phyloP scores from a whole-genome alignment of 306 rosid species.

The Casuarina glauca region DNA sequence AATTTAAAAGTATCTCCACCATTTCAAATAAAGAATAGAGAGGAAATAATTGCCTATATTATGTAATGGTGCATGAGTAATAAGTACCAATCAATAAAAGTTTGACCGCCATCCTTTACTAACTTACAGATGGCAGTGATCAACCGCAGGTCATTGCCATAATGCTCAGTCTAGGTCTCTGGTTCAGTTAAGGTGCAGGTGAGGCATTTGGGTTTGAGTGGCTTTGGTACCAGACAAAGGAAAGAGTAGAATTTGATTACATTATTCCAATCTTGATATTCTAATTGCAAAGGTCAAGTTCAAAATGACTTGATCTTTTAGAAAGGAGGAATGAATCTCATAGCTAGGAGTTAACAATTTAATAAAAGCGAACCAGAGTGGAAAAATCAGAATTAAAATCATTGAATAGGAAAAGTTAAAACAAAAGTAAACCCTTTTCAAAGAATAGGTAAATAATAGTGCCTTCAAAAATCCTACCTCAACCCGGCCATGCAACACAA shows the following conservation, averaged over 20 bases:
- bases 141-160: too few relatives aligned
- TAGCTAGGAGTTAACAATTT: constrained; percentile 7
- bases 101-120: background rate
- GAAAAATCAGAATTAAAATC: constrained; percentile 5
- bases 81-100: background rate
- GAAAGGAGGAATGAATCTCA: background rate
- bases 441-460: constrained; percentile 3
- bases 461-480: constrained; percentile 62
- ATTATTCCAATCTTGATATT: background rate
- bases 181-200: background rate
- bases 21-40: background rate
- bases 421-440: background rate
- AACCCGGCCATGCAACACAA: constrained; percentile 91
- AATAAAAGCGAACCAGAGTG: constrained; percentile 1
- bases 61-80: background rate
- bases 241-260: background rate
- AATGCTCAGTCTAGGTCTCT: too few relatives aligned
- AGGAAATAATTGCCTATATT: background rate
- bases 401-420: constrained; percentile 4
- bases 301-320: background rate
- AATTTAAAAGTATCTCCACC: background rate
- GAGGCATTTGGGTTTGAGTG: background rate
- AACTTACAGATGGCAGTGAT: background rate
- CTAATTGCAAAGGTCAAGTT: background rate
- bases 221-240: background rate